These are phyloP conservation scores for Ulota crispa DNA, from an alignment of 225 moss, liverwort and hornwort genomes.

Conservation along the genomic window DNA sequence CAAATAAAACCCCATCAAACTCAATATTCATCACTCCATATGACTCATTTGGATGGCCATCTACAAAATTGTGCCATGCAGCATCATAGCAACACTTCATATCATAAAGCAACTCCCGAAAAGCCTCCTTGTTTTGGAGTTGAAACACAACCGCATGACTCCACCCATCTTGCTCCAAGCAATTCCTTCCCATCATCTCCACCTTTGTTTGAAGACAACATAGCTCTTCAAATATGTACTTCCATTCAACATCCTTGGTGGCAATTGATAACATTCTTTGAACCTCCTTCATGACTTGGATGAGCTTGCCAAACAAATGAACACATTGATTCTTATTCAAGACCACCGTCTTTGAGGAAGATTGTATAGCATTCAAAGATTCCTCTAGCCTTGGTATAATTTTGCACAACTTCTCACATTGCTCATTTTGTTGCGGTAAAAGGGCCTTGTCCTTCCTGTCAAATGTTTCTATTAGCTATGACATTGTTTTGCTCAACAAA, in stretches of 20 bases:
- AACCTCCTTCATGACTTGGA: too few relatives aligned
- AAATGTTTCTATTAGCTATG: neutral
- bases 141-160: too few relatives aligned
- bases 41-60: neutral
- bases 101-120: neutral
- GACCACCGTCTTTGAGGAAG: neutral
- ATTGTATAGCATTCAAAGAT: neutral
- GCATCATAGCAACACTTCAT: neutral
- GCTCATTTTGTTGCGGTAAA: neutral
- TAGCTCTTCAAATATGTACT: neutral
- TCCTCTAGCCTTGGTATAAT: neutral
- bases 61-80: accelerated
- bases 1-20: neutral
- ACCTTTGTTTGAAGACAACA: neutral
- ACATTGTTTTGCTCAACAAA: too few relatives aligned
- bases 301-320: too few relatives aligned
- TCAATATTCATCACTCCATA: accelerated
- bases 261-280: too few relatives aligned
- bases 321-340: too few relatives aligned
- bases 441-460: too few relatives aligned
- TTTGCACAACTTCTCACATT: neutral
- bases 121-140: too few relatives aligned
- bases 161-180: too few relatives aligned
- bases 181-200: too few relatives aligned
- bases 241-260: neutral